A percentile compares a stretch with the other conserved stretches of the same genome.
These are phyloP conservation scores for Begonia peltatifolia DNA, from an alignment of 306 rosid species.

Conservation along the genomic window DNA sequence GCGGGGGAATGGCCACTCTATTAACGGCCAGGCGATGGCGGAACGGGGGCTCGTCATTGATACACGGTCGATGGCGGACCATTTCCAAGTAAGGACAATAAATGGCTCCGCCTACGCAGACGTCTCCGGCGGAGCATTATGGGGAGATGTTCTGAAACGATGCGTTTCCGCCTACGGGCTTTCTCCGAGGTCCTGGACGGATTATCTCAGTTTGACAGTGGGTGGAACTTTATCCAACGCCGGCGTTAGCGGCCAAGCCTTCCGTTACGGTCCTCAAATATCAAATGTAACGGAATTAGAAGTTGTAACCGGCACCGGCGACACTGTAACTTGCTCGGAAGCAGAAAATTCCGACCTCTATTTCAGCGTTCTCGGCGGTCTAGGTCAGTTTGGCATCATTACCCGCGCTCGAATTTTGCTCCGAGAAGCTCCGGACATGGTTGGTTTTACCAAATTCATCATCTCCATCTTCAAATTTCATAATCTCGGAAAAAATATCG, in stretches of 20 bases:
- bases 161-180: constrained; percentile 34
- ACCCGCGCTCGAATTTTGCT: constrained; percentile 64
- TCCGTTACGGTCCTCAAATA: constrained; percentile 89
- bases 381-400: constrained; percentile 89
- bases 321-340: constrained; percentile 48
- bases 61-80: constrained; percentile 59
- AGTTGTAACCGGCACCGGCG: constrained; percentile 82
- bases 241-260: constrained; percentile 88
- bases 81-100: constrained; percentile 11
- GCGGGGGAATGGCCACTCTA: constrained; percentile 91
- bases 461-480: neutral
- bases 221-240: constrained; percentile 95
- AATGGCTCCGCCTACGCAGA: constrained; percentile 34
- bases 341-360: constrained; percentile 59
- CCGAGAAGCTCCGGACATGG: constrained; percentile 78
- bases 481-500: constrained; percentile 1
- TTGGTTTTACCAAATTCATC: constrained; percentile 7
- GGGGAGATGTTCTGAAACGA: constrained; percentile 75
- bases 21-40: constrained; percentile 97
- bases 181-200: constrained; percentile 93
- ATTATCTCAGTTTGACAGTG: constrained; percentile 71
- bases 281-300: constrained; percentile 77
- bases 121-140: constrained; percentile 94
- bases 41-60: constrained; percentile 65
- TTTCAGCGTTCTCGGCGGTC: constrained; percentile 60